Evolutionary conservation across 257 asterid genomes (phyloP).

Genomic region (Jacaranda mimosifolia): DNA sequence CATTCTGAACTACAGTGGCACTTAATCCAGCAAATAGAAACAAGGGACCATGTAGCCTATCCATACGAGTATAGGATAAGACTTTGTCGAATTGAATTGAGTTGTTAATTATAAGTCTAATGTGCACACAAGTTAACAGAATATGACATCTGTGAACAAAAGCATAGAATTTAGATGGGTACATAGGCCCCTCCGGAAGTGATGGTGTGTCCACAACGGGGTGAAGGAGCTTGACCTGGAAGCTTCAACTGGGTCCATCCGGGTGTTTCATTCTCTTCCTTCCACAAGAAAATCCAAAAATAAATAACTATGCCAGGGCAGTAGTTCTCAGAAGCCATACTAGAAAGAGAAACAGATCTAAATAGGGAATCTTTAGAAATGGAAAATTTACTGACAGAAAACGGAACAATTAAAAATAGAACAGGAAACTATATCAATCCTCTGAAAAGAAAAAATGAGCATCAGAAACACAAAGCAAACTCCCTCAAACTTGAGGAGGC

Average conservation of each 20-base stretch:
- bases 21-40: constrained; percentile 22
- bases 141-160: constrained; percentile 17
- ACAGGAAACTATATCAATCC: constrained; percentile 16
- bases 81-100: neutral
- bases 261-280: constrained; percentile 95
- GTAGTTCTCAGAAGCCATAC: neutral
- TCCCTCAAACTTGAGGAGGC: constrained; percentile 5
- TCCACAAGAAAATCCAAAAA: constrained; percentile 65
- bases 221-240: constrained; percentile 99
- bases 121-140: neutral
- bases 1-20: neutral
- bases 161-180: constrained; percentile 43
- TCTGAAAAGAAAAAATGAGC: neutral
- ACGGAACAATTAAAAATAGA: constrained; percentile 9
- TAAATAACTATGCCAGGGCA: constrained; percentile 9
- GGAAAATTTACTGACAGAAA: constrained; percentile 18
- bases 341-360: constrained; percentile 13
- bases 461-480: neutral
- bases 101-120: neutral
- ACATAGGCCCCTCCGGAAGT: constrained; percentile 95
- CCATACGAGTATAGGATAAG: neutral
- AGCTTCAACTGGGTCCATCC: constrained; percentile 99
- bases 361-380: neutral
- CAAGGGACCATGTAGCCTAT: neutral
- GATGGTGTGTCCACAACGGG: constrained; percentile 96